Base-by-base conservation (phyloP, 768 basidiomycete genomes). In the Cystobasidiopsis lactophilus region DNA sequence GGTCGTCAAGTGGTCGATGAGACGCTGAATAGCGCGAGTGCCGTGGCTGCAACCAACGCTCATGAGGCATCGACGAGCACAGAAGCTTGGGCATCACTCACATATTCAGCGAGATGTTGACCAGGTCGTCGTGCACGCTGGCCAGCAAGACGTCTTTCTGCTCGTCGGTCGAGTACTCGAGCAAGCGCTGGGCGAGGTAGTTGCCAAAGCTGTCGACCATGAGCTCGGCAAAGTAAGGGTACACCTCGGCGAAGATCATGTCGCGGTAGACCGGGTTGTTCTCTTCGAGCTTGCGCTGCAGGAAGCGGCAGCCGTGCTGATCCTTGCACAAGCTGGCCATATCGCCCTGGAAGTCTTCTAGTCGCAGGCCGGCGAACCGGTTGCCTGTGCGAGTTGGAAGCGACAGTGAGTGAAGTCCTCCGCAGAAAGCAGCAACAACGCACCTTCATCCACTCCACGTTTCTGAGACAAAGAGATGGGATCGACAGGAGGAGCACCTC, bases 191-290 rank as follows among this genome's bases (percentile, higher is more conserved):
- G 68, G 91, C 95, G 52, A 98, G 75, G 66, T 98, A 98, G 69
- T 98, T 98, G 53, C 93, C 93, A 68, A 98, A 96, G 1, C 93
- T 91, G 72, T 96, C 89, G 84, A 86, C 96, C 93, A 98, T 98
- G 56, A 98, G 74, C 60, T 96, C 93, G 45, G 91, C 83, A 63
- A 96, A 95, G 63, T 96, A 89, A 43, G 81, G 79, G 62, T 91
- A 96, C 1, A 91, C 95, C 71, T 98, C 93, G 55, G 82, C 77
- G 75, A 95, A 98, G 66, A 98, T 98, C 83, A 96, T 89, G 63
- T 98, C 93, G 50, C 93, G 77, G 68, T 98, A 89, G 66, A 91
- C 89, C 3, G 91, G 75, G 54, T 81, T 77, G 52, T 84, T 85
- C 64, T 98, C 93, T 66, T 98, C 93, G 24, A 98, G 74, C 69